Base-by-base conservation (phyloP, 805 yeast genomes). In the Starmerella bacillaris region DNA sequence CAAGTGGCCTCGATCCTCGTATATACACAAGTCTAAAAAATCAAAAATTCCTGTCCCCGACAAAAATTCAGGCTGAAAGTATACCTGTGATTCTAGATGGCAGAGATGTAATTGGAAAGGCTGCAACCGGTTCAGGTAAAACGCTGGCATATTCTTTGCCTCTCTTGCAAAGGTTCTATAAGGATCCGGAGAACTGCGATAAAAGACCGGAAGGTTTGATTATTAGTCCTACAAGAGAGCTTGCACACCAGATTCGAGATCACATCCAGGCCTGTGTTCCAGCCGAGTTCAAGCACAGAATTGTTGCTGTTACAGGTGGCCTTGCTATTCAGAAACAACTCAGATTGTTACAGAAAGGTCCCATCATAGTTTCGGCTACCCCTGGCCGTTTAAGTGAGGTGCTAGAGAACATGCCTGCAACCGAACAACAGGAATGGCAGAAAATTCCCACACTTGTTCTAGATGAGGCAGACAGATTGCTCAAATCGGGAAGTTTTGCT, bases 111-210 rank as follows among this genome's bases (percentile, higher is more conserved):
- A 73, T 89, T 44, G 98, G 98, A 37, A 89, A 86, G 51, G 98
- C 98, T 12, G 76, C 89, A 8, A 89, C 98, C 1, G 98, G 98
- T 54, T 79, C 94, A 1, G 98, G 98, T 64, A 89, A 89, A 53
- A 89, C 98, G 0, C 61, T 84, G 38, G 99, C 98, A 0, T 89
- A 80, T 54, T 94, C 94, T 31, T 70, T 89, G 19, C 95, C 98
- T 7, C 74, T 92, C 20, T 55, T 89, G 40, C 94, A 86, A 64
- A 39, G 67, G 69, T 39, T 46, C 72, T 15, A 37, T 18, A 27
- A 31, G 46, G 12, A 53, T 55, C 41, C 40, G 12, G 37, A 29
- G 30, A 24, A 12, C 1, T 22, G 12, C 9, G 21, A n/a, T 7
- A 17, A 18, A 14, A 27, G 45, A 5, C 47, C 43, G 2, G 45